These are phyloP conservation scores for Debaryomycetaceae sp. DNA, from an alignment of 1,139 yeast species.

Conservation along the genomic window DNA sequence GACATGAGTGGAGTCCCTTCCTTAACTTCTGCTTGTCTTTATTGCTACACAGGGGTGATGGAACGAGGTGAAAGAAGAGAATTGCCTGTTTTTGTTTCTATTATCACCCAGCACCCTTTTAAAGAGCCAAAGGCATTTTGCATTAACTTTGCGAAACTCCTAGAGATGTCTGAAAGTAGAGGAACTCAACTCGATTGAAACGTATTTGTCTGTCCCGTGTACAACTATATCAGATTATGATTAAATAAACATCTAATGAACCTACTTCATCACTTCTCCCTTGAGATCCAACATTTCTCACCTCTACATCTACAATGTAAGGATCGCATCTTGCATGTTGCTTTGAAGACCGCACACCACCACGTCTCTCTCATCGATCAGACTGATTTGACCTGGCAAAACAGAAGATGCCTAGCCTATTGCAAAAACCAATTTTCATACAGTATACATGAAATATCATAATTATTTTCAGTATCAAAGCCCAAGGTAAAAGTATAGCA, in stretches of 20 bases:
- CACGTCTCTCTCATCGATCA: no score
- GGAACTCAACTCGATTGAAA: no score
- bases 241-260: no score
- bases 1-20: constrained; percentile 3
- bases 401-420: no score
- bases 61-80: constrained; percentile 6
- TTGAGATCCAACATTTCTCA: no score
- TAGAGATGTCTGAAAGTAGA: background rate
- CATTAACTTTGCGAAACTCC: background rate
- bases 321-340: no score
- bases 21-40: constrained; percentile 11
- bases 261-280: no score
- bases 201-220: no score
- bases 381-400: no score
- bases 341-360: no score
- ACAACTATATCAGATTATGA: no score
- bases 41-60: constrained; percentile 19
- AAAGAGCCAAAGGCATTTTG: background rate
- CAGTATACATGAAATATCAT: background rate
- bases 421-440: background rate
- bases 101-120: constrained; percentile 15
- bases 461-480: background rate
- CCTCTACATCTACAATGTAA: no score
- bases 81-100: constrained; percentile 25
- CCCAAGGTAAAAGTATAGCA: background rate